These are phyloP conservation scores for Pseudotsuga menziesii DNA, from an alignment of 75 land plant species.

Conservation along the genomic window DNA sequence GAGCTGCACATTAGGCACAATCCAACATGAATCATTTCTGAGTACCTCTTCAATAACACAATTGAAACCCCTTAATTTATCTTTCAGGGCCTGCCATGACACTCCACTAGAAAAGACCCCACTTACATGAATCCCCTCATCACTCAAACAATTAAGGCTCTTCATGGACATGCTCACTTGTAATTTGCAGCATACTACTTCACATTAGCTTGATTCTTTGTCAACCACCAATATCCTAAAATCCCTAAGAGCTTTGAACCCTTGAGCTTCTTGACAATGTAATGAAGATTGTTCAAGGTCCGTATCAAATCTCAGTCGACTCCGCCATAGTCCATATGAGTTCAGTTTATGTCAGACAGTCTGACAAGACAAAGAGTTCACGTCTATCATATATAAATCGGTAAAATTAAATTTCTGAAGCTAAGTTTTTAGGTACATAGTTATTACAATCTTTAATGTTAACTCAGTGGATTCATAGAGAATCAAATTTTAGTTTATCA, in stretches of 20 bases:
- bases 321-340: too few relatives aligned
- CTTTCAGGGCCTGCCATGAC: constrained; percentile 39
- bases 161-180: constrained; percentile 54
- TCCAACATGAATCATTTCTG: constrained; percentile 63
- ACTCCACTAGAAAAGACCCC: constrained; percentile 30
- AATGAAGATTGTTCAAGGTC: constrained; percentile 66
- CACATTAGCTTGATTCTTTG: constrained; percentile 25
- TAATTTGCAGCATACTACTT: constrained; percentile 41
- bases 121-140: constrained; percentile 33
- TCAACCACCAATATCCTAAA: constrained; percentile 58
- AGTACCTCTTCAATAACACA: constrained; percentile 64
- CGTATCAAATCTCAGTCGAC: too few relatives aligned
- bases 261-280: constrained; percentile 66
- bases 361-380: too few relatives aligned
- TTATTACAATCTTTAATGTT: too few relatives aligned
- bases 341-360: too few relatives aligned
- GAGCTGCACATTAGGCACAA: constrained; percentile 49
- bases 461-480: too few relatives aligned
- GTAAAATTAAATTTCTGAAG: too few relatives aligned
- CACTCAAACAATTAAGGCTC: constrained; percentile 41
- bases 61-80: constrained; percentile 60
- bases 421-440: too few relatives aligned
- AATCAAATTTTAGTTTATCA: too few relatives aligned
- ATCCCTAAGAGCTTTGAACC: constrained; percentile 34
- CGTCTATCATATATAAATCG: too few relatives aligned